Evolutionary conservation across 179 eudicot genomes (phyloP).

Genomic region (Corrigiola litoralis): DNA sequence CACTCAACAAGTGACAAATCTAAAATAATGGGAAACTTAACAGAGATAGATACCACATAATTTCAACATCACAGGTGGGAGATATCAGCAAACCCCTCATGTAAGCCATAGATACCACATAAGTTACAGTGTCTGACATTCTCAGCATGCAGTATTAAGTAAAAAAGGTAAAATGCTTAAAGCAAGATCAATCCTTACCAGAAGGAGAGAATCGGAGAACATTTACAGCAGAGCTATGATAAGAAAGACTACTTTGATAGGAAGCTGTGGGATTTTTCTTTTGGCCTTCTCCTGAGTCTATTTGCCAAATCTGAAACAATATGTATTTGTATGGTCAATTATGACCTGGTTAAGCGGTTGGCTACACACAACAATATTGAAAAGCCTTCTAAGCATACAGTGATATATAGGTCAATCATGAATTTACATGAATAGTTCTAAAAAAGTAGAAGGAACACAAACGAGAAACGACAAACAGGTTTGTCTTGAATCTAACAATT

Average conservation of each 20-base stretch:
- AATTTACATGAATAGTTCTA: not conserved
- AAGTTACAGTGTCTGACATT: not conserved
- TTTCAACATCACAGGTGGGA: not conserved
- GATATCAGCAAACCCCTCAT: not conserved
- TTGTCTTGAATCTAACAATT: not conserved
- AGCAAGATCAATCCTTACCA: slow-evolving; percentile 41
- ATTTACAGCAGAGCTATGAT: slow-evolving; percentile 91
- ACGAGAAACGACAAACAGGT: not conserved
- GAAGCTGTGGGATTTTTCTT: slow-evolving; percentile 64
- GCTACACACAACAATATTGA: not conserved
- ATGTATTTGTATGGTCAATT: slow-evolving; percentile 4
- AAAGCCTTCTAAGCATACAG: not conserved
- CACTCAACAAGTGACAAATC: not conserved
- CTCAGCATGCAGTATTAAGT: not conserved
- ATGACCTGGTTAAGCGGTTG: too few species aligned
- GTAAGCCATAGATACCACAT: too few species aligned
- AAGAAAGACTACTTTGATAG: slow-evolving; percentile 73
- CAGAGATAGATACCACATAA: not conserved
- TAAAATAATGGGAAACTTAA: not conserved
- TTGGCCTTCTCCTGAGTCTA: slow-evolving; percentile 49
- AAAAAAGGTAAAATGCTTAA: not conserved
- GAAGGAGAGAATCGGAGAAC: slow-evolving; percentile 87
- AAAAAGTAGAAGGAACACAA: too few species aligned
- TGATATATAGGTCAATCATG: slow-evolving; percentile 1
- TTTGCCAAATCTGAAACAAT: slow-evolving; percentile 71